phyloP scores from a whole-genome alignment of 2,329 filamentous ascomycete genomes.

The Dissoconium aciculare region DNA sequence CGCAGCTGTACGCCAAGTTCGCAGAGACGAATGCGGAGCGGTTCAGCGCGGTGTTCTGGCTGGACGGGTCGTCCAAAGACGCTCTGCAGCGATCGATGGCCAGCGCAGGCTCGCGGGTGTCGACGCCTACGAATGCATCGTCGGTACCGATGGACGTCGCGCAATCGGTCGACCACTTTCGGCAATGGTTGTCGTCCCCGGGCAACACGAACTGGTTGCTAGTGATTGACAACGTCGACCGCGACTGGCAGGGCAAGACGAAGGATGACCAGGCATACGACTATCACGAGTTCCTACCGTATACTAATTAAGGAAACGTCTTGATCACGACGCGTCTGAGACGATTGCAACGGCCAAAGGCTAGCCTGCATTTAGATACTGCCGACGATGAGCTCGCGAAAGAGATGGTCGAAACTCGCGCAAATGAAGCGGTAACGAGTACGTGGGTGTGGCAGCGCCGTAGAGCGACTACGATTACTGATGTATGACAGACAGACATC shows the following conservation, averaged over 20 bases:
- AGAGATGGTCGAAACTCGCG: constrained; percentile 19
- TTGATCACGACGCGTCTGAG: constrained; percentile 19
- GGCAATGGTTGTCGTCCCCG: constrained; percentile 14
- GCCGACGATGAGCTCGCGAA: constrained; percentile 14
- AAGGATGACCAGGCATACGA: constrained; percentile 15
- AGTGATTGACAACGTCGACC: constrained; percentile 25
- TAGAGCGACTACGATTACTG: neutral
- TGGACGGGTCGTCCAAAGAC: constrained; percentile 22
- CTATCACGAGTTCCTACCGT: constrained; percentile 8
- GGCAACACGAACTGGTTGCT: constrained; percentile 23
- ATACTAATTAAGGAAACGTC: constrained; percentile 17
- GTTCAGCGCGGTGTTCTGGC: constrained; percentile 23
- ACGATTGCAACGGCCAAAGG: constrained; percentile 12
- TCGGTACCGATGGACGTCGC: neutral
- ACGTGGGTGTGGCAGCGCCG: neutral
- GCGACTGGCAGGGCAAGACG: constrained; percentile 1
- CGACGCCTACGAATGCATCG: neutral
- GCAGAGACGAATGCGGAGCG: constrained; percentile 8
- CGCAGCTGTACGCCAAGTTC: constrained; percentile 12
- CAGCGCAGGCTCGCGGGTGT: neutral
- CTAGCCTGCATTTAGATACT: constrained; percentile 2
- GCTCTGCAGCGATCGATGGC: constrained; percentile 16
- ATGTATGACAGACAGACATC: neutral
- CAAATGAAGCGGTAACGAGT: constrained; percentile 7
- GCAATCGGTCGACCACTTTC: neutral